These are phyloP conservation scores for Aquilaria agallochum DNA, from an alignment of 441 rosid genomes.

Conservation along the genomic window DNA sequence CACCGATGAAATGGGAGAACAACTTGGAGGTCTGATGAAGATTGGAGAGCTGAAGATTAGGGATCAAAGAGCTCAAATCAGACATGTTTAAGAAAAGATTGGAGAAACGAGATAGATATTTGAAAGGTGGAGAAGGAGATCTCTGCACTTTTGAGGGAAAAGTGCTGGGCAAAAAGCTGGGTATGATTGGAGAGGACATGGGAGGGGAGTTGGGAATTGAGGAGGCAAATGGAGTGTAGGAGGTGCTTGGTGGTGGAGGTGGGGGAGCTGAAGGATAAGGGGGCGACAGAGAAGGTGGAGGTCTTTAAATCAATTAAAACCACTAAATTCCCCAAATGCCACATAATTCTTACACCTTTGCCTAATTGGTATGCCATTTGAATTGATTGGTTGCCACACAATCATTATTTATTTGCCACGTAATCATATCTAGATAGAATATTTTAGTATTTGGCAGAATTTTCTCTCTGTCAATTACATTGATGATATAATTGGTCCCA, in stretches of 20 bases:
- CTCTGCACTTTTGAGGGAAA: conserved; percentile 84
- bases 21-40: conserved; percentile 67
- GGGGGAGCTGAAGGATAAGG: conserved; percentile 85
- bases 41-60: conserved; percentile 59
- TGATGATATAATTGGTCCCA: no score
- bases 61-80: conserved; percentile 93
- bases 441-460: no score
- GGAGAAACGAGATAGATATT: conserved; percentile 79
- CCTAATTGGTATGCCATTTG: no score
- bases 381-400: no score
- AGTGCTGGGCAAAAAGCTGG: conserved; percentile 77
- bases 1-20: conserved; percentile 74
- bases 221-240: no score
- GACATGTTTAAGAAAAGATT: conserved; percentile 66
- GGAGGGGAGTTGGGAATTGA: conserved; percentile 53
- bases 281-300: conserved; percentile 84
- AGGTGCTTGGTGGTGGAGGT: no score
- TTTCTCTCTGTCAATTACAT: no score
- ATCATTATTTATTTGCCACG: no score
- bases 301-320: conserved; percentile 9
- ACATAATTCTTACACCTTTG: no score
- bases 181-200: conserved; percentile 88
- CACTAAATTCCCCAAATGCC: no score
- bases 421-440: no score
- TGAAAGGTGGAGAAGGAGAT: conserved; percentile 76